These are phyloP conservation scores for Neurospora discreta DNA, from an alignment of 495 filamentous ascomycete genomes.

Conservation along the genomic window DNA sequence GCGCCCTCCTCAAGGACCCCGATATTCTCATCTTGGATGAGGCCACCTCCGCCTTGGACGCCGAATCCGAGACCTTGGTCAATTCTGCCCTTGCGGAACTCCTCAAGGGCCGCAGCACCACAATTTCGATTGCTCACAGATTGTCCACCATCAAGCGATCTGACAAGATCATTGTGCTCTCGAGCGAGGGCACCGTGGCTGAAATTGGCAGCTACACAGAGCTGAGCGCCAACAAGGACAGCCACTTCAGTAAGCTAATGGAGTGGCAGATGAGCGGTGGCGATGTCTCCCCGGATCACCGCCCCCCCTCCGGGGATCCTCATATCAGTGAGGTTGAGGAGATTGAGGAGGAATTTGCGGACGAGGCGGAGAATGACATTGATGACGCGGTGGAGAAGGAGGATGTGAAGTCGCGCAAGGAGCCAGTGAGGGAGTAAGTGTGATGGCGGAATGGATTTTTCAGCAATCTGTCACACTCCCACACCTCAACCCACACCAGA, in stretches of 20 bases:
- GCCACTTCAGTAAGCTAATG: constrained; percentile 90
- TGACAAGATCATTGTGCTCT: constrained; percentile 83
- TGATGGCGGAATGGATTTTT: constrained; percentile 1
- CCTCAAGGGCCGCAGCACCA: constrained; percentile 78
- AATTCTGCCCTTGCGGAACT: constrained; percentile 76
- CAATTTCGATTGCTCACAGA: constrained; percentile 92
- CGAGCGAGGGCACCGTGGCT: constrained; percentile 73
- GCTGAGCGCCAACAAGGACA: constrained; percentile 56
- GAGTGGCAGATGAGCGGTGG: constrained; percentile 96
- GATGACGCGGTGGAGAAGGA: constrained; percentile 12
- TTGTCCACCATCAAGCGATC: constrained; percentile 92
- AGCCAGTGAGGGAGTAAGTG: constrained; percentile 2
- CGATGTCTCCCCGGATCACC: constrained; percentile 33
- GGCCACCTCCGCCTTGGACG: constrained; percentile 86
- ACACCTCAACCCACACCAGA: not conserved
- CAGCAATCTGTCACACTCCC: not conserved
- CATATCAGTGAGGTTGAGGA: constrained; percentile 35
- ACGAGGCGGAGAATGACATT: constrained; percentile 27
- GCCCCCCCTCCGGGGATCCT: constrained; percentile 8
- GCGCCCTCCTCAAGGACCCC: constrained; percentile 87
- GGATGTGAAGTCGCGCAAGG: not conserved
- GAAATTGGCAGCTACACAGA: constrained; percentile 77
- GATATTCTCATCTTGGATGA: constrained; percentile 96
- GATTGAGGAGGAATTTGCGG: constrained; percentile 33
- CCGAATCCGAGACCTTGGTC: constrained; percentile 94